Percentiles rank a stretch among this genome's conserved stretches.
Conservation (phyloP, 169 alveolate species). For the Plasmodium inui region DNA sequence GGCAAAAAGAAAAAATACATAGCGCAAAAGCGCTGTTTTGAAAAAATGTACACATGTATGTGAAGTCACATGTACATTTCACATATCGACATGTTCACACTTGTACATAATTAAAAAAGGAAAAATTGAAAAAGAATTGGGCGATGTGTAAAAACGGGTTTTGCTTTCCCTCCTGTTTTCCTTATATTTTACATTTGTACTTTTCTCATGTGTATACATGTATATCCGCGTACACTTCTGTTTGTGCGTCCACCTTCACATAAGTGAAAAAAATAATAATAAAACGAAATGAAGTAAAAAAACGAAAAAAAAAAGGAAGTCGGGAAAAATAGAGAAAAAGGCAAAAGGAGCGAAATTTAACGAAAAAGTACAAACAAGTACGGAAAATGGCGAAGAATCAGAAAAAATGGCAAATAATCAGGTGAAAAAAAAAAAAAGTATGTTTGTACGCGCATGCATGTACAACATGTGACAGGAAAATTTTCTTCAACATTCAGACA, state of each 20-base stretch:
- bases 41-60: background rate
- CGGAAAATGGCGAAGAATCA: background rate
- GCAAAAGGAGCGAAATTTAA: background rate
- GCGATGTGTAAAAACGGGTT: background rate
- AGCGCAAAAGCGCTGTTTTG: background rate
- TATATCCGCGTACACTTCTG: background rate
- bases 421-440: background rate
- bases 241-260: slow-evolving; percentile 7
- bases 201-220: background rate
- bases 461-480: background rate
- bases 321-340: background rate
- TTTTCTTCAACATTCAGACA: slow-evolving; percentile 2
- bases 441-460: background rate
- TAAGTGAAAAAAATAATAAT: background rate
- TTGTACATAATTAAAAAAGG: background rate
- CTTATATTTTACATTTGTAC: background rate
- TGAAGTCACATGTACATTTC: slow-evolving; percentile 2
- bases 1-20: background rate
- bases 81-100: background rate
- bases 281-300: background rate
- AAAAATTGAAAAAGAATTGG: slow-evolving; percentile 6
- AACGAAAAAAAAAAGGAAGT: background rate
- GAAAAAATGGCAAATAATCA: background rate
- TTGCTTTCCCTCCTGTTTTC: background rate
- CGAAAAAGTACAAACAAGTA: background rate